Percentiles rank a stretch among this genome's conserved stretches.
These are phyloP conservation scores for Calonectria naviculata DNA, from an alignment of 2,329 filamentous ascomycete genomes.

Conservation along the genomic window DNA sequence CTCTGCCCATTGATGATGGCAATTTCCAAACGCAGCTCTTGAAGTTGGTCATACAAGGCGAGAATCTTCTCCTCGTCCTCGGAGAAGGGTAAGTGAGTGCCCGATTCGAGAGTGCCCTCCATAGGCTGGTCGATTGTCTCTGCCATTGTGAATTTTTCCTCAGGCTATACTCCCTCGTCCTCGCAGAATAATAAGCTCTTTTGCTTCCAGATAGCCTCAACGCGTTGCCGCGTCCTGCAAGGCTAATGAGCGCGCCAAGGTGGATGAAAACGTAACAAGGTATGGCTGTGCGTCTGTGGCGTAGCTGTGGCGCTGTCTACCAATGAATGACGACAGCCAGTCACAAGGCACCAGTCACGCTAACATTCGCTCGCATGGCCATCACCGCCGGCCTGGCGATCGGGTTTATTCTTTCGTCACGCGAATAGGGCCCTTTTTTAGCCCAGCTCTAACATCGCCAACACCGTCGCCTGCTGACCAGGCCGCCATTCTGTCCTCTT, in stretches of 20 bases:
- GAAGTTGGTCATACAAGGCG: conserved; percentile 76
- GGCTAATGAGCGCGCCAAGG: background rate
- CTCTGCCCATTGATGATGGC: conserved; percentile 69
- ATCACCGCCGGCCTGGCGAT: conserved; percentile 24
- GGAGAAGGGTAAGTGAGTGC: conserved; percentile 65
- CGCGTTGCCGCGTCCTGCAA: conserved; percentile 6
- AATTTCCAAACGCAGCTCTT: conserved; percentile 78
- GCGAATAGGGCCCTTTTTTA: conserved; percentile 33
- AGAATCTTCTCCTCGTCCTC: conserved; percentile 74
- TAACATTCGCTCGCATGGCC: conserved; percentile 39
- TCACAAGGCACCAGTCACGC: conserved; percentile 48
- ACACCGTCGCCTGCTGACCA: conserved; percentile 25
- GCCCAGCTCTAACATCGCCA: conserved; percentile 18
- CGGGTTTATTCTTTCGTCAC: conserved; percentile 37
- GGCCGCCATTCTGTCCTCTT: conserved; percentile 23
- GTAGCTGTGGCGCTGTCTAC: conserved; percentile 25
- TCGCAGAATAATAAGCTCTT: background rate
- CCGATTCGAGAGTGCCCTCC: conserved; percentile 46
- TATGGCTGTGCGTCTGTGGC: conserved; percentile 34
- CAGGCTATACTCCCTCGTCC: background rate
- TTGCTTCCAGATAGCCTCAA: conserved; percentile 8
- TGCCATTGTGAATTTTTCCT: conserved; percentile 36
- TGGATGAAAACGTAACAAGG: background rate
- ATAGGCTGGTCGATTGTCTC: conserved; percentile 42
- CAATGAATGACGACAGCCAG: conserved; percentile 32